Percentiles rank a stretch among this genome's conserved stretches.
Evolutionary conservation across 129 eudicot species (phyloP).

Genomic region (Flaveria bidentis): DNA sequence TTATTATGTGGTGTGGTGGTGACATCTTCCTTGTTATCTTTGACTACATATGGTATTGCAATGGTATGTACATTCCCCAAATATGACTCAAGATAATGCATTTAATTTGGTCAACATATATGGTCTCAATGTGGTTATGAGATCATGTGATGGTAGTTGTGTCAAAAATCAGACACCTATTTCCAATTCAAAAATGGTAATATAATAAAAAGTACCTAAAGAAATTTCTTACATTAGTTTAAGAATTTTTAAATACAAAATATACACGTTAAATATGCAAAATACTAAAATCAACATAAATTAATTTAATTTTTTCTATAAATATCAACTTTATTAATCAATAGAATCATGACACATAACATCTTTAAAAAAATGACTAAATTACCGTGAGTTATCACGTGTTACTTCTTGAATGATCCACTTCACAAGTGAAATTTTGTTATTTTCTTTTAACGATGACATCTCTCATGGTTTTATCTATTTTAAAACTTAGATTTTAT

Average conservation of each 20-base stretch:
- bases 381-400: no score
- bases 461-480: background rate
- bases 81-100: conserved; percentile 24
- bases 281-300: no score
- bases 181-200: conserved; percentile 6
- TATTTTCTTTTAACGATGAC: no score
- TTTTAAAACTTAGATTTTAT: background rate
- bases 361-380: no score
- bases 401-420: no score
- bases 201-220: background rate
- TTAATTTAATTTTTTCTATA: no score
- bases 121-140: conserved; percentile 25
- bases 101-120: conserved; percentile 23
- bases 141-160: conserved; percentile 18
- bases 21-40: conserved; percentile 36
- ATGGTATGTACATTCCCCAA: conserved; percentile 31
- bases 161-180: conserved; percentile 13
- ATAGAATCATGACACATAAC: background rate
- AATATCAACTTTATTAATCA: background rate
- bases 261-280: no score
- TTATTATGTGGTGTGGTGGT: conserved; percentile 29
- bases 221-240: background rate
- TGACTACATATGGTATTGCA: conserved; percentile 34
- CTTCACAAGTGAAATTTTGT: no score
- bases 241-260: background rate